phyloP scores from a whole-genome alignment of 2,329 filamentous ascomycete genomes.

The Cordyceps cateniannulata region DNA sequence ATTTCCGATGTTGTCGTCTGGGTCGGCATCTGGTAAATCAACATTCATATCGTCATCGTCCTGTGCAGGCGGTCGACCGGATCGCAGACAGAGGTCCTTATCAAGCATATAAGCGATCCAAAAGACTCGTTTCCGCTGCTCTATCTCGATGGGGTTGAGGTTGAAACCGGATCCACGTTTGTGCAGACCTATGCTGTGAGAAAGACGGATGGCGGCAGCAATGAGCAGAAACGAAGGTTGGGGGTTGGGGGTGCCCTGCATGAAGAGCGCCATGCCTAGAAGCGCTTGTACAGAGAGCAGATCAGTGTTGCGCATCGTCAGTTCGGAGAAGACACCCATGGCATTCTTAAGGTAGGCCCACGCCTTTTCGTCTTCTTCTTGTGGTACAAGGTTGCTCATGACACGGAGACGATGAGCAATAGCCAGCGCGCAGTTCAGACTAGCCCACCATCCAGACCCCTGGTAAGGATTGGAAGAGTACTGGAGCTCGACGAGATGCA shows the following conservation, averaged over 20 bases:
- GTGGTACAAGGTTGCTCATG: conserved; percentile 87
- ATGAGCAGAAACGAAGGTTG: conserved; percentile 90
- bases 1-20: conserved; percentile 87
- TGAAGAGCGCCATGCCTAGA: conserved; percentile 86
- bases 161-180: conserved; percentile 91
- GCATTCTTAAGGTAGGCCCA: conserved; percentile 97
- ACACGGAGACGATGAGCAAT: conserved; percentile 87
- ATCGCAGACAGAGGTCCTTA: conserved; percentile 55
- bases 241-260: conserved; percentile 94
- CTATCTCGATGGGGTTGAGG: conserved; percentile 85
- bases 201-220: conserved; percentile 80
- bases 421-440: conserved; percentile 87
- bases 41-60: conserved; percentile 82
- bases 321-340: conserved; percentile 83
- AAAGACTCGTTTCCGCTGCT: conserved; percentile 68
- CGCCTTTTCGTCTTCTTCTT: conserved; percentile 88
- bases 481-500: conserved; percentile 91
- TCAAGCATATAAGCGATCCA: conserved; percentile 62
- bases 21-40: conserved; percentile 85
- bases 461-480: conserved; percentile 91
- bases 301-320: conserved; percentile 95
- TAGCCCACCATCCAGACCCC: conserved; percentile 97
- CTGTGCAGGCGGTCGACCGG: conserved; percentile 53
- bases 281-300: conserved; percentile 90
- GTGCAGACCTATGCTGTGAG: conserved; percentile 92